Base-by-base conservation (phyloP, 805 yeast genomes). In the Suhomyces pyralidae region DNA sequence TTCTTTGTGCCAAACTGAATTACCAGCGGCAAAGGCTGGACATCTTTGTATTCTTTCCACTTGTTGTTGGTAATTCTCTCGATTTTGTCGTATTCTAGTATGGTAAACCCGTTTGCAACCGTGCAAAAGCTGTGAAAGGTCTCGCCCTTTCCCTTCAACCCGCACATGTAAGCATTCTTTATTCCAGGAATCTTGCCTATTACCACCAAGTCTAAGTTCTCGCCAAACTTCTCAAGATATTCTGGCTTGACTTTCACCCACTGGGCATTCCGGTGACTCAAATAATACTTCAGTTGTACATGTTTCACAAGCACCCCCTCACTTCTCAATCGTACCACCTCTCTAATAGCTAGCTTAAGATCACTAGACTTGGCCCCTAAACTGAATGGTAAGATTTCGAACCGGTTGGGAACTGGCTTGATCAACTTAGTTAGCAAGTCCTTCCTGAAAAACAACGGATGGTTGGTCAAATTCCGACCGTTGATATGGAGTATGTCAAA, bases 171-270 rank as follows among this genome's bases (percentile, higher is more conserved):
- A 9, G 90, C 79, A 24, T 84, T 79, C 46, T 93, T 93, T 20
- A 80, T 77, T 0, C 90, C 90, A 15, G 84, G 83, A 51, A 81
- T 84, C 51, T 84, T 86, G 0, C 97, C 99, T 52, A 92, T 84
- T 0, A 93, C 81, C 2, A 84, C 74, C 46, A 91, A 65, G 66
- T 93, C 98, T 55, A 91, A 73, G 61, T 88, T 88, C 57, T 91
- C 96, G 8, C 97, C 97, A 66, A 88, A 87, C 53, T 86, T 90
- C 51, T 84, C 86, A 50, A 91, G 72, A 63, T 91, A 92, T 59
- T 92, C 97, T 0, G 98, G 98, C 65, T 93, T 93, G 2, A 93
- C 81, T 62, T 93, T 93, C 14, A 90, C 73, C 97, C 97, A 93
- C n/a, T 77, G 69, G 15, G 79, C 80, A 43, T 78, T 76, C 48